Conservation (phyloP, 805 yeast species). For the Isabelozyma rhagii region DNA sequence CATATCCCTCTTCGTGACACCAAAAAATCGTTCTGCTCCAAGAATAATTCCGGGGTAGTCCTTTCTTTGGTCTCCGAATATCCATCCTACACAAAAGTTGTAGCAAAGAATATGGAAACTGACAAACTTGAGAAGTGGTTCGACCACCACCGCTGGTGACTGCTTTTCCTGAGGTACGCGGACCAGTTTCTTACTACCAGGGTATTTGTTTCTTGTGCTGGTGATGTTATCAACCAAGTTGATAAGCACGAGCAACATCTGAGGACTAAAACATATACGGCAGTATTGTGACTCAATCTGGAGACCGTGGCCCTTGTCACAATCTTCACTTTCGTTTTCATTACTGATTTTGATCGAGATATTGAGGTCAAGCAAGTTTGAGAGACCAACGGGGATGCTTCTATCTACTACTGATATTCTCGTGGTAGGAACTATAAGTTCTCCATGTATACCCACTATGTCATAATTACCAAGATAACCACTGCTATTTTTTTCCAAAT, state of each 20-base stretch:
- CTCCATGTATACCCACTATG: constrained; percentile 34
- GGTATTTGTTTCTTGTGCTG: not conserved
- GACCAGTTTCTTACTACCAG: not conserved
- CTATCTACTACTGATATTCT: constrained; percentile 38
- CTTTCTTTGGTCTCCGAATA: constrained; percentile 48
- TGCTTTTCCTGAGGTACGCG: not conserved
- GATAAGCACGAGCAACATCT: constrained; percentile 39
- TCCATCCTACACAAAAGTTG: constrained; percentile 76
- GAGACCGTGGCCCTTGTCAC: constrained; percentile 14
- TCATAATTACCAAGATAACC: not conserved
- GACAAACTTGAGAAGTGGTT: constrained; percentile 23
- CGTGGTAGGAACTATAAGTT: constrained; percentile 38
- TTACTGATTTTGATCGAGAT: constrained; percentile 43
- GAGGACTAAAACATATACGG: constrained; percentile 56
- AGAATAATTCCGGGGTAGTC: constrained; percentile 67
- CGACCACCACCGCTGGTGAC: not conserved
- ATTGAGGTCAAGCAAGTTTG: constrained; percentile 43
- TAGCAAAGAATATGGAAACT: constrained; percentile 59
- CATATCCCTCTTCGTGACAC: constrained; percentile 54
- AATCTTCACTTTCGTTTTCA: constrained; percentile 16
- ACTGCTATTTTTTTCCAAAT: constrained; percentile 15
- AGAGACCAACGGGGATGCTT: constrained; percentile 38
- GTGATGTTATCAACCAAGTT: constrained; percentile 25
- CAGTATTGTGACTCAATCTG: constrained; percentile 59
- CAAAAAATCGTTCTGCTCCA: constrained; percentile 74